Evolutionary conservation across 116 monocot species (phyloP).

Genomic region (Trichopus zeylanicus): DNA sequence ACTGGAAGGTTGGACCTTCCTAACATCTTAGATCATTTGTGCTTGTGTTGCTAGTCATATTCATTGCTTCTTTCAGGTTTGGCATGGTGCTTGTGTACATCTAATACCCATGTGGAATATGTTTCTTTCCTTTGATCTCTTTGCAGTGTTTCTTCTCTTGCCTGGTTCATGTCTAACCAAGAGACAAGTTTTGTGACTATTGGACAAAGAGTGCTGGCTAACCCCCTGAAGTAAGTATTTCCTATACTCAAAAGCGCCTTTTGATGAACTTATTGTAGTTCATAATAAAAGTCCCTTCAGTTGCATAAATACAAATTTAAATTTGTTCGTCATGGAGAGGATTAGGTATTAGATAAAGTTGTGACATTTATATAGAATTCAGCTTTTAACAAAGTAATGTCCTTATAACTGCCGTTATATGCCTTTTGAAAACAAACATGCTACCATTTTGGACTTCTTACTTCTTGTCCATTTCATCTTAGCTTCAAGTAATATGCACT

Average conservation of each 20-base stretch:
- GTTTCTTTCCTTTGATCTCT: neutral
- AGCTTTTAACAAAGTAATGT: too few species aligned
- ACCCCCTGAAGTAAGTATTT: conserved; percentile 72
- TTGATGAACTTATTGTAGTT: neutral
- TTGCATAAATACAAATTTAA: too few species aligned
- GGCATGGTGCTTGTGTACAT: neutral
- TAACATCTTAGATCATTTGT: conserved; percentile 1
- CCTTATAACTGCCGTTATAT: too few species aligned
- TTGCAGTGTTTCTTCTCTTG: conserved; percentile 94
- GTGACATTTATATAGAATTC: too few species aligned
- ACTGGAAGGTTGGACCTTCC: conserved; percentile 65
- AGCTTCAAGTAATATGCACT: too few species aligned
- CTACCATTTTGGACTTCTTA: too few species aligned
- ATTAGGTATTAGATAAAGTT: too few species aligned
- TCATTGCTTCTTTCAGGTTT: neutral
- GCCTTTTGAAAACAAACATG: too few species aligned
- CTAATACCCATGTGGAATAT: neutral
- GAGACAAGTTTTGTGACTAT: conserved; percentile 97
- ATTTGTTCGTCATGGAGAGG: too few species aligned
- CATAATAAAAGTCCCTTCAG: neutral
- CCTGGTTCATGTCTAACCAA: conserved; percentile 99
- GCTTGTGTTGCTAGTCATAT: neutral
- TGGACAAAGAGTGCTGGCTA: conserved; percentile 84
- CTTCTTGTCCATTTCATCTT: too few species aligned
- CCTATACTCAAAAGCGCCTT: conserved; percentile 6